Evolutionary conservation across 2,329 filamentous ascomycete species (phyloP).

Genomic region (Cercospora berteroae): DNA sequence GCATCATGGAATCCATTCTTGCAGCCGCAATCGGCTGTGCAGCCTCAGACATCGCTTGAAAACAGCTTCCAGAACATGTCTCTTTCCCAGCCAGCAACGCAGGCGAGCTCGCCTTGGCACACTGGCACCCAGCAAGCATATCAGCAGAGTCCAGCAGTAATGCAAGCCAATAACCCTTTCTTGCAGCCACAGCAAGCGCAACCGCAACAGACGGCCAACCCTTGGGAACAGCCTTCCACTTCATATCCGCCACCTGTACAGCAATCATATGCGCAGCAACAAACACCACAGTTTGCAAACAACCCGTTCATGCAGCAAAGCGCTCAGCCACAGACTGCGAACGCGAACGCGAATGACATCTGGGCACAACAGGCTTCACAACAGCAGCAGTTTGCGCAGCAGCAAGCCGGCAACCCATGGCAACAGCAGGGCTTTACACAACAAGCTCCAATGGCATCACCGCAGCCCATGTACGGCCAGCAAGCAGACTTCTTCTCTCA

Average conservation of each 20-base stretch:
- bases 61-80: slow-evolving; percentile 68
- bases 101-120: slow-evolving; percentile 7
- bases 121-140: slow-evolving; percentile 23
- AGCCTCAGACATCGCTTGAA: slow-evolving; percentile 26
- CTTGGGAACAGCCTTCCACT: slow-evolving; percentile 22
- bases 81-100: slow-evolving; percentile 45
- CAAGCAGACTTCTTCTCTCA: slow-evolving; percentile 33
- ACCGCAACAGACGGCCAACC: slow-evolving; percentile 27
- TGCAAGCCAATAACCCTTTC: slow-evolving; percentile 34
- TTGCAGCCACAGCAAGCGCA: slow-evolving; percentile 28
- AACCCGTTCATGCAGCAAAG: slow-evolving; percentile 43
- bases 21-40: slow-evolving; percentile 32
- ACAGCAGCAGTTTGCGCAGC: slow-evolving; percentile 17
- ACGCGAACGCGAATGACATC: slow-evolving; percentile 41
- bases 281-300: slow-evolving; percentile 53
- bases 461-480: slow-evolving; percentile 29
- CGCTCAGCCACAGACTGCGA: slow-evolving; percentile 40
- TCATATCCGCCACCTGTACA: slow-evolving; percentile 23
- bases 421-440: slow-evolving; percentile 37
- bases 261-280: slow-evolving; percentile 30
- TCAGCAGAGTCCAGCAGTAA: slow-evolving; percentile 27
- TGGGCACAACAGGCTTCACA: slow-evolving; percentile 37
- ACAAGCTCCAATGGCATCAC: slow-evolving; percentile 29
- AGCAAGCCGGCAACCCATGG: slow-evolving; percentile 26
- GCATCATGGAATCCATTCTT: slow-evolving; percentile 71